Conservation (phyloP, 2,329 filamentous ascomycete species). For the Blastomyces percursus region DNA sequence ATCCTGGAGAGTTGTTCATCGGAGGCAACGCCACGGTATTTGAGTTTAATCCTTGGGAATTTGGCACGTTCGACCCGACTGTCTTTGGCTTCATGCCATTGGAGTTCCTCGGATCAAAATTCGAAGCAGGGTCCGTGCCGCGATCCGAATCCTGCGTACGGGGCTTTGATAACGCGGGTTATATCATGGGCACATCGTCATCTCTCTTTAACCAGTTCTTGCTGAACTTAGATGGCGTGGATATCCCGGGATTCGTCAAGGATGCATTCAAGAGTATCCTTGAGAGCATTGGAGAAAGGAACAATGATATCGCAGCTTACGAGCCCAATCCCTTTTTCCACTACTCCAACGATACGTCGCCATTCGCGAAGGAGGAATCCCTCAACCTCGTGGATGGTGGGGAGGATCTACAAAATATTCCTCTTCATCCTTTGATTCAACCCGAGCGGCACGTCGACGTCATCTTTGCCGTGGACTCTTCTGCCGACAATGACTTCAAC, state of each 20-base stretch:
- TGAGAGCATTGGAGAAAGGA: slow-evolving; percentile 42
- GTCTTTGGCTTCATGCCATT: slow-evolving; percentile 60
- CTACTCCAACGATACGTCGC: slow-evolving; percentile 51
- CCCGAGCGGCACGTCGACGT: slow-evolving; percentile 62
- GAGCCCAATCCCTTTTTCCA: slow-evolving; percentile 64
- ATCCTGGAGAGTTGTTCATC: slow-evolving; percentile 50
- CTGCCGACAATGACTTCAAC: slow-evolving; percentile 55
- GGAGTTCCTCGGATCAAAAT: slow-evolving; percentile 61
- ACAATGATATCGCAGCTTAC: slow-evolving; percentile 65
- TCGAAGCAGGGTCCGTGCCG: slow-evolving; percentile 51
- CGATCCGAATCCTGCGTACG: slow-evolving; percentile 52
- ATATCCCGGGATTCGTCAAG: slow-evolving; percentile 42
- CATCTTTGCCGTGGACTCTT: slow-evolving; percentile 69
- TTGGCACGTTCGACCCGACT: slow-evolving; percentile 65
- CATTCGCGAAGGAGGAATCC: slow-evolving; percentile 41
- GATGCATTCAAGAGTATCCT: slow-evolving; percentile 45
- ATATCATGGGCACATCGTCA: slow-evolving; percentile 74
- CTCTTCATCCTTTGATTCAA: slow-evolving; percentile 65
- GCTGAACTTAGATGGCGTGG: slow-evolving; percentile 48
- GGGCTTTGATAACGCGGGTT: slow-evolving; percentile 75
- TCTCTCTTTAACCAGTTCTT: slow-evolving; percentile 75
- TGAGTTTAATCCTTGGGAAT: slow-evolving; percentile 70
- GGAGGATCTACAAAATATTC: slow-evolving; percentile 67
- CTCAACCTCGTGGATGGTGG: slow-evolving; percentile 71
- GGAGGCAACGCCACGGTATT: slow-evolving; percentile 62